Percentiles rank a stretch among this genome's conserved stretches.
These are phyloP conservation scores for Casuarina equisetifolia DNA, from an alignment of 306 rosid genomes.

Conservation along the genomic window DNA sequence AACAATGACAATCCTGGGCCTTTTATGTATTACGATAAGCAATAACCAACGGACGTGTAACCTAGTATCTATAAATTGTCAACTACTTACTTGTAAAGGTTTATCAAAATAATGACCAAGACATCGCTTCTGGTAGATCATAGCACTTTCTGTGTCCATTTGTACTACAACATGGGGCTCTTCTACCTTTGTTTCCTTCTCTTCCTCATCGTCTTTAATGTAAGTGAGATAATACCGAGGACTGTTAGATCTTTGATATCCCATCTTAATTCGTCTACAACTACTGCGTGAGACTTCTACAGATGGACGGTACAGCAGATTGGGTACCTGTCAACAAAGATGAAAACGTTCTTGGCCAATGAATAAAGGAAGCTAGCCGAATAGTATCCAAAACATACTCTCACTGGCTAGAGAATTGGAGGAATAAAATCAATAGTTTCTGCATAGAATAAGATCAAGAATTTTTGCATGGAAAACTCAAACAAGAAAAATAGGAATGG, in stretches of 20 bases:
- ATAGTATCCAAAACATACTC: constrained; percentile 1
- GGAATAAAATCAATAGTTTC: background rate
- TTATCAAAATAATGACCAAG: constrained; percentile 78
- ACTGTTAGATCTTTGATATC: constrained; percentile 59
- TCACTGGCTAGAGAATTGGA: constrained; percentile 1
- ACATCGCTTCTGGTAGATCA: constrained; percentile 66
- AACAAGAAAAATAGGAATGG: constrained; percentile 1
- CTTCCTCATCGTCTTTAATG: constrained; percentile 41
- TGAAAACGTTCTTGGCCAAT: constrained; percentile 10
- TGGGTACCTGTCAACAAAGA: constrained; percentile 49
- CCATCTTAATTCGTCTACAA: constrained; percentile 73
- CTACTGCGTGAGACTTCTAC: constrained; percentile 56
- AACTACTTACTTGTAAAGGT: constrained; percentile 66
- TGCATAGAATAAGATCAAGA: constrained; percentile 1
- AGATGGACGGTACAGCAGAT: constrained; percentile 64
- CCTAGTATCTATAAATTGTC: background rate
- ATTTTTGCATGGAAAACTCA: constrained; percentile 1
- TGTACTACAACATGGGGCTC: constrained; percentile 70
- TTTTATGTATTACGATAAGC: background rate
- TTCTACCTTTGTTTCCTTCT: constrained; percentile 37
- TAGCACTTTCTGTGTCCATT: constrained; percentile 92
- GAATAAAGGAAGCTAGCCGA: background rate
- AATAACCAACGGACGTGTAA: background rate
- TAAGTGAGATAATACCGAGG: constrained; percentile 75
- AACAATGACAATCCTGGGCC: background rate